Evolutionary conservation across 1,139 yeast genomes (phyloP).

Genomic region (Nakaseomyces glabratus): DNA sequence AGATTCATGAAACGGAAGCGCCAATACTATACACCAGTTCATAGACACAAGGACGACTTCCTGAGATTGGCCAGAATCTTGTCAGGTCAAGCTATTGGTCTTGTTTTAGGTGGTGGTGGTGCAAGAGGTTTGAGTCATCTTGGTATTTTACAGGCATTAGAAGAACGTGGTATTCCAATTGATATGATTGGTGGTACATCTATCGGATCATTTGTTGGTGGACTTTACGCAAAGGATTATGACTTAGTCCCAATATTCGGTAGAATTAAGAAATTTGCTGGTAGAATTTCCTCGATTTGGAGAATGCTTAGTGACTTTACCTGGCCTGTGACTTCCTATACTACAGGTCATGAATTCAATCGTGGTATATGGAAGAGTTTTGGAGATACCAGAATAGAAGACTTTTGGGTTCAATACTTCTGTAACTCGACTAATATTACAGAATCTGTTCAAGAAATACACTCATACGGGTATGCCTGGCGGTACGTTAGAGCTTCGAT

Average conservation of each 20-base stretch:
- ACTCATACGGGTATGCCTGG: constrained; percentile 90
- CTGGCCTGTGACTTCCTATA: constrained; percentile 86
- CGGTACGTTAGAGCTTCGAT: constrained; percentile 90
- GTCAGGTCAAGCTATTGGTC: constrained; percentile 88
- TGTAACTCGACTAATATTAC: constrained; percentile 96
- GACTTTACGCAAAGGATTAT: constrained; percentile 84
- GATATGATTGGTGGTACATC: constrained; percentile 96
- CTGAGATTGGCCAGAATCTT: constrained; percentile 78
- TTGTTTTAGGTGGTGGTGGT: constrained; percentile 96
- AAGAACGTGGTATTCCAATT: constrained; percentile 86
- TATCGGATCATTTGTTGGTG: constrained; percentile 93
- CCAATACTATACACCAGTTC: constrained; percentile 38
- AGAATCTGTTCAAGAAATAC: constrained; percentile 90
- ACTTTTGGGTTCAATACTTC: constrained; percentile 84
- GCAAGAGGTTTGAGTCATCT: constrained; percentile 91
- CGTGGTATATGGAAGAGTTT: constrained; percentile 94
- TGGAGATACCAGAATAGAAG: constrained; percentile 89
- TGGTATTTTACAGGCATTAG: constrained; percentile 88
- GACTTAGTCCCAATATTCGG: constrained; percentile 88
- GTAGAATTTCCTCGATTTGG: constrained; percentile 80
- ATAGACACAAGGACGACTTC: constrained; percentile 76
- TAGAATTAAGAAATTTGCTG: constrained; percentile 77
- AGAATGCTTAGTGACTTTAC: constrained; percentile 75
- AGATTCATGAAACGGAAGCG: constrained; percentile 24
- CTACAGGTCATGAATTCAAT: constrained; percentile 95